phyloP scores from a whole-genome alignment of 352 stramenopile species.

The Aphanomyces astaci region DNA sequence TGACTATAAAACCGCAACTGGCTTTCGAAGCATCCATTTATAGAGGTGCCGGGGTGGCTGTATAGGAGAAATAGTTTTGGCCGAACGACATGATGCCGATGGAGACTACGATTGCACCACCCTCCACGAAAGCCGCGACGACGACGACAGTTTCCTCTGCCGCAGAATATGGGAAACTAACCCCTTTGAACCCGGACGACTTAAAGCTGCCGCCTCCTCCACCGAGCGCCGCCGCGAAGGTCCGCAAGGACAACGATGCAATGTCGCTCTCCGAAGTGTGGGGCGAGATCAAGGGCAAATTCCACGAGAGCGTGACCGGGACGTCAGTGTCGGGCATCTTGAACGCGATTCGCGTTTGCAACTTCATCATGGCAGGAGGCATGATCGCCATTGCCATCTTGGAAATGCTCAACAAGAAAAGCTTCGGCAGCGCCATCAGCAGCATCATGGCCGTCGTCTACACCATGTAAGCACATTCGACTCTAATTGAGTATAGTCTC shows the following conservation, averaged over 20 bases:
- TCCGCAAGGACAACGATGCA: constrained; percentile 46
- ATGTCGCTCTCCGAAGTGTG: constrained; percentile 82
- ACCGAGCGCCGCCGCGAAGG: constrained; percentile 64
- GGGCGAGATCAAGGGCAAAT: constrained; percentile 77
- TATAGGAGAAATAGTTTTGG: not conserved
- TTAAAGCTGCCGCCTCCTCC: constrained; percentile 70
- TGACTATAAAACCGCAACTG: constrained; percentile 4
- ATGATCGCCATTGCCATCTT: constrained; percentile 69
- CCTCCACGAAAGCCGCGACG: constrained; percentile 17
- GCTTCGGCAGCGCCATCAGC: constrained; percentile 19
- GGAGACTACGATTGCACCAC: constrained; percentile 21
- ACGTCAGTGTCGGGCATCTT: constrained; percentile 75
- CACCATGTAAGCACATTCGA: constrained; percentile 83
- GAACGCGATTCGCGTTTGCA: constrained; percentile 65
- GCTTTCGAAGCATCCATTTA: constrained; percentile 16
- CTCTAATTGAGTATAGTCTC: too few relatives aligned
- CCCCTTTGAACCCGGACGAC: constrained; percentile 78
- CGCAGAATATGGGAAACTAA: constrained; percentile 30
- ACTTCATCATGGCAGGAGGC: constrained; percentile 57
- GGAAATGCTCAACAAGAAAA: constrained; percentile 42
- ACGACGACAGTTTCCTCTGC: constrained; percentile 1
- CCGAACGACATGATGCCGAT: constrained; percentile 20
- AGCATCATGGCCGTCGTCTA: constrained; percentile 62
- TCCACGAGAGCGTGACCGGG: constrained; percentile 49
- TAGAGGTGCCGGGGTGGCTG: not conserved